Conservation (phyloP, 169 alveolate genomes). For the Cryptosporidium baileyi region DNA sequence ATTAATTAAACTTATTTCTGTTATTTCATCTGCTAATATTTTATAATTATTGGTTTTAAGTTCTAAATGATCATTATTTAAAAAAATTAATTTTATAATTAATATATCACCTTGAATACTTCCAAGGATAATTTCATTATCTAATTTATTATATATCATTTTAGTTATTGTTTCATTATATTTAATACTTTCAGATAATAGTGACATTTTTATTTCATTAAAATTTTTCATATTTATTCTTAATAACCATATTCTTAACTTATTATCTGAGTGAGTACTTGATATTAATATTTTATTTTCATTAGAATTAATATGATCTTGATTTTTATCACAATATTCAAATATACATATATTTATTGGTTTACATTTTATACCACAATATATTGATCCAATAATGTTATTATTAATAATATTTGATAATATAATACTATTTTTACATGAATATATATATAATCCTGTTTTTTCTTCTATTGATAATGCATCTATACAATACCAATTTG, state of each 20-base stretch:
- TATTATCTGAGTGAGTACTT: slow-evolving; percentile 32
- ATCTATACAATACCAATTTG: slow-evolving; percentile 26
- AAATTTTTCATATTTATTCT: neutral
- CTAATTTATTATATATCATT: neutral
- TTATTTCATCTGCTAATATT: neutral
- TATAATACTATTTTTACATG: slow-evolving; percentile 48
- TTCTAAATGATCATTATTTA: neutral
- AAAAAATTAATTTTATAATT: neutral
- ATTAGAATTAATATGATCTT: neutral
- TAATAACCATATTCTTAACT: slow-evolving; percentile 4
- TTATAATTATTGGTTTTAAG: neutral
- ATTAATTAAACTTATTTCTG: neutral
- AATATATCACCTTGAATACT: neutral
- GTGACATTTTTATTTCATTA: neutral
- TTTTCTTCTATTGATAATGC: slow-evolving; percentile 3
- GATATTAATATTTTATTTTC: neutral
- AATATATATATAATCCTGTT: neutral
- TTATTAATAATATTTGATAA: slow-evolving; percentile 2
- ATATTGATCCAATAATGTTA: slow-evolving; percentile 15
- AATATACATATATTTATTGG: neutral
- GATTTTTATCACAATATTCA: neutral
- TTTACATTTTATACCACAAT: slow-evolving; percentile 56
- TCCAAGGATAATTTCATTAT: neutral
- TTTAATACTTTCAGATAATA: neutral
- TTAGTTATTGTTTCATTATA: neutral